Conservation (phyloP, 176 grass and related monocot species). For the Neostapfia colusana region DNA sequence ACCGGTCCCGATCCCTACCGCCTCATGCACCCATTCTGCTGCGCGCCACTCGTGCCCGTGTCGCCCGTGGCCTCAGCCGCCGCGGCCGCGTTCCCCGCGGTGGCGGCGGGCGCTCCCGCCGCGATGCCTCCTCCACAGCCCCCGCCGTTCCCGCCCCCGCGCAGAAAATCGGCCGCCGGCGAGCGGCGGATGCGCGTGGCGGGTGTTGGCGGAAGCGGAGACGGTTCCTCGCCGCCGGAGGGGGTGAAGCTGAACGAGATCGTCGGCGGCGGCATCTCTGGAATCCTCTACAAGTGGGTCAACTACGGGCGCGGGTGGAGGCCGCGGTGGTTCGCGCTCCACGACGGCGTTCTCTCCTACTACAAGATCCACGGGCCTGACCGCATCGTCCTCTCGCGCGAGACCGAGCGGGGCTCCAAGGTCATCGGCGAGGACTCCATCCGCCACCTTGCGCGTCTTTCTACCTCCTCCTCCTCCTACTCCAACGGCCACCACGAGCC, state of each 20-base stretch:
- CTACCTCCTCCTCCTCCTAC: slow-evolving; percentile 16
- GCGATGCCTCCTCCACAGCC: slow-evolving; percentile 38
- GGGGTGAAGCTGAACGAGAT: slow-evolving; percentile 72
- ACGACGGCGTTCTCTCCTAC: slow-evolving; percentile 92
- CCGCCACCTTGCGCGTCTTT: slow-evolving; percentile 52
- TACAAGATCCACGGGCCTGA: slow-evolving; percentile 99
- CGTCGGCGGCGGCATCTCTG: slow-evolving; percentile 75
- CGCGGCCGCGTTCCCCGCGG: slow-evolving; percentile 14
- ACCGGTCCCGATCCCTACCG: slow-evolving; percentile 20
- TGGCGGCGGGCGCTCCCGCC: slow-evolving; percentile 18
- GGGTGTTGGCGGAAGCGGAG: background rate
- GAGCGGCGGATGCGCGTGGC: slow-evolving; percentile 24
- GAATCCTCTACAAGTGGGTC: slow-evolving; percentile 95
- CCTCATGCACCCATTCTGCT: slow-evolving; percentile 95
- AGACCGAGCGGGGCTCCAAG: slow-evolving; percentile 76
- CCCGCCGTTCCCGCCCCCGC: slow-evolving; percentile 38
- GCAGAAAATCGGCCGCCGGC: slow-evolving; percentile 21
- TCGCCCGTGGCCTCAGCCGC: slow-evolving; percentile 63
- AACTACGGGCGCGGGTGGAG: slow-evolving; percentile 96
- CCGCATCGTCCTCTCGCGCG: slow-evolving; percentile 80
- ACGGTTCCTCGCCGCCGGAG: slow-evolving; percentile 44
- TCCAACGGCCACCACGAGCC: slow-evolving; percentile 53
- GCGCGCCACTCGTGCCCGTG: slow-evolving; percentile 66
- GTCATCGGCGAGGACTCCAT: slow-evolving; percentile 91
- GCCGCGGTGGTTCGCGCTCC: slow-evolving; percentile 87